These are phyloP conservation scores for Pneumocystis carinii DNA, from an alignment of 1,139 yeast species.

Conservation along the genomic window DNA sequence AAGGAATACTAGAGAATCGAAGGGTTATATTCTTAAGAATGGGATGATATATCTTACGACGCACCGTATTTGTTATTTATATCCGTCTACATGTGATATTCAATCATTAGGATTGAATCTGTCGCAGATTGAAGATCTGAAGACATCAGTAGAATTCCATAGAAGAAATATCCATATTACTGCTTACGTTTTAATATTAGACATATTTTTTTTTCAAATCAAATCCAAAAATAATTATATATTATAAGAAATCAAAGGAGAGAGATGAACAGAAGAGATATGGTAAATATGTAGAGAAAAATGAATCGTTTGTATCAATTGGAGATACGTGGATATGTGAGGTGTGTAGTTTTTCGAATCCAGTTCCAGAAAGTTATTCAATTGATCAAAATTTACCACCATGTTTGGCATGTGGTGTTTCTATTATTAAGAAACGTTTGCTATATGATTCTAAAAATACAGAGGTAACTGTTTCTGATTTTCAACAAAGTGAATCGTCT, in stretches of 20 bases:
- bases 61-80: constrained; percentile 57
- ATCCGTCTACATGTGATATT: constrained; percentile 31
- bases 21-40: constrained; percentile 29
- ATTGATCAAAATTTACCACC: constrained; percentile 32
- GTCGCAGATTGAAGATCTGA: constrained; percentile 31
- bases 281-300: constrained; percentile 3
- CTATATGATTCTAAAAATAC: not conserved
- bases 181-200: constrained; percentile 1
- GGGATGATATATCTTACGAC: constrained; percentile 72
- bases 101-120: constrained; percentile 40
- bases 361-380: constrained; percentile 27
- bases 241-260: constrained; percentile 1
- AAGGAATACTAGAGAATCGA: constrained; percentile 42
- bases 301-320: not conserved
- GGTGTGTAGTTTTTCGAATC: constrained; percentile 62
- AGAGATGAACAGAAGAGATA: not conserved
- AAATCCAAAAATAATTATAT: constrained; percentile 55
- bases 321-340: constrained; percentile 35
- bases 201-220: constrained; percentile 54
- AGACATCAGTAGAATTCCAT: constrained; percentile 30
- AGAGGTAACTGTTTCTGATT: not conserved
- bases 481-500: constrained; percentile 17
- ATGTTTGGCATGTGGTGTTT: constrained; percentile 29
- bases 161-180: constrained; percentile 19
- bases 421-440: not conserved